Base-by-base conservation (phyloP, 306 rosid species). In the Vachellia pachyceras region DNA sequence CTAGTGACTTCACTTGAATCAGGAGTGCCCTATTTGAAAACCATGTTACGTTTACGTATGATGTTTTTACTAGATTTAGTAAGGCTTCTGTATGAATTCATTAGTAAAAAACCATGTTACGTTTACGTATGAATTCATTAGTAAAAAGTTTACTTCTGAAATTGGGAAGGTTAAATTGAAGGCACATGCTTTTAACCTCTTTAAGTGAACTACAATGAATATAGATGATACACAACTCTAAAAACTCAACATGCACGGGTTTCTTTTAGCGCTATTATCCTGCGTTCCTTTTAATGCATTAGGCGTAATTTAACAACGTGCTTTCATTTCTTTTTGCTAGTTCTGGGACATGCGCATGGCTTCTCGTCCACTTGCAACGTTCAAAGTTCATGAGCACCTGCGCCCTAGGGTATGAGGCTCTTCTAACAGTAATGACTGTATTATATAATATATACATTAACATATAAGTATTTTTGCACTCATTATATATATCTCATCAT, bases 281-380 rank as follows among this genome's bases (percentile, higher is more conserved):
- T 73, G 33, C 50, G 25, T 25, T 68, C 63, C 35, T 17, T 14
- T 35, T 49, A 23, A 17, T 69, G 29, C 64, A 29, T 71, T n/a
- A 5, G 45, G 15, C 3, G n/a, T n/a, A n/a, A 14, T 37, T 80
- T 63, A 18, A 39, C 20, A 40, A 39, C 7, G 2, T 22, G 36
- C 40, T 40, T 47, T 68, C 57, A 23, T 65, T 83, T 72, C 54
- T 68, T 74, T 69, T 66, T 81, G n/a, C 35, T 82, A 90, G 97
- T 90, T 92, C 50, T 92, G 97, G 97, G 97, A 90, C 80, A 78
- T 82, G 77, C 89, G 83, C n/a, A 92, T 84, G 93, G 87, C 88
- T 79, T 87, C 91, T 49, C 81, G 88, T 17, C 94, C 97, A 4
- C 86, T 92, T 39, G 80, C 89, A 61, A 73, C 50, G 58, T 90